Percentiles rank a stretch among this genome's conserved stretches.
phyloP scores from a whole-genome alignment of 2,329 filamentous ascomycete species.

The Colletotrichum cereale region DNA sequence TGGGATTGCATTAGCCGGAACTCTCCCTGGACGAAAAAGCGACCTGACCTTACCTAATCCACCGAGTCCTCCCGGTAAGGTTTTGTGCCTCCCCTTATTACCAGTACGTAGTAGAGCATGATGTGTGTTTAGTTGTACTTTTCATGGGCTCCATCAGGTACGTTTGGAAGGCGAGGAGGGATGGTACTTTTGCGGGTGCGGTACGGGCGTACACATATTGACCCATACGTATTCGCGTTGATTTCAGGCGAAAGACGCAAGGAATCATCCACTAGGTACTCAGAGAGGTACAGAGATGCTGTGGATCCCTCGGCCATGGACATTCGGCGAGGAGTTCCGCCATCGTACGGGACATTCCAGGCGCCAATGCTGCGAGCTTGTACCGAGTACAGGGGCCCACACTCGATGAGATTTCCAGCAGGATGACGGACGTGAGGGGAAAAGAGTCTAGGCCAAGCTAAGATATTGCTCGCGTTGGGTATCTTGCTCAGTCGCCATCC shows the following conservation, averaged over 20 bases:
- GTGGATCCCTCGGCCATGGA: slow-evolving; percentile 20
- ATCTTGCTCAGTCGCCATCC: neutral
- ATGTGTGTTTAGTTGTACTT: slow-evolving; percentile 15
- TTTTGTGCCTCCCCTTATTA: slow-evolving; percentile 24
- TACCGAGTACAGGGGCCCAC: neutral
- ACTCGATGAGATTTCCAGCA: slow-evolving; percentile 15
- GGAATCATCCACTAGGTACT: neutral
- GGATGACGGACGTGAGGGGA: neutral
- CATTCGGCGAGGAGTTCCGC: slow-evolving; percentile 12
- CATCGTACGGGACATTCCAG: slow-evolving; percentile 9
- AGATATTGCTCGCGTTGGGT: neutral
- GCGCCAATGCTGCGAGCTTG: neutral
- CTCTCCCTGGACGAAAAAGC: slow-evolving; percentile 19
- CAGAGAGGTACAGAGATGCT: slow-evolving; percentile 16
- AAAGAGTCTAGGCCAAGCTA: neutral
- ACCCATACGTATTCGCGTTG: neutral
- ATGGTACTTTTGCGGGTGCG: neutral
- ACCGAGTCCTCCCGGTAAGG: slow-evolving; percentile 6
- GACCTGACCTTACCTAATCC: neutral
- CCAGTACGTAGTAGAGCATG: slow-evolving; percentile 23
- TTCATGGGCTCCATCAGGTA: neutral
- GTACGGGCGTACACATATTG: slow-evolving; percentile 17
- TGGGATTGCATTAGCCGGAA: slow-evolving; percentile 40
- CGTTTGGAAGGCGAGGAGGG: neutral
- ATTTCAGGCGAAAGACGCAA: neutral